Conservation (phyloP, 176 grass and related monocot species). For the Phoenix dactylifera region DNA sequence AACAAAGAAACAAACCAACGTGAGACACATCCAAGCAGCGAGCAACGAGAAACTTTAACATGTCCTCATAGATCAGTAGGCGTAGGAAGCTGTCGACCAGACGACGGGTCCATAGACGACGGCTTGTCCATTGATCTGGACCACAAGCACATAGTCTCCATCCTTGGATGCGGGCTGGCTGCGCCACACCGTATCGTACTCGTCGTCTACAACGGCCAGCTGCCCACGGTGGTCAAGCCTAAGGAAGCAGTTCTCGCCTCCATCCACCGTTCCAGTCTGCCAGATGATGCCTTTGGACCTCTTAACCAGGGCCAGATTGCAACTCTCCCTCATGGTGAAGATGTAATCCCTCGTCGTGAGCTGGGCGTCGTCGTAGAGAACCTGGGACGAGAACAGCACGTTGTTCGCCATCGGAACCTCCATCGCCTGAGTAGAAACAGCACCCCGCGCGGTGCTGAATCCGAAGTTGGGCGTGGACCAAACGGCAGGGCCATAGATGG, state of each 20-base stretch:
- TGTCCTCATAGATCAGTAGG: too few relatives aligned
- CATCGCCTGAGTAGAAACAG: too few relatives aligned
- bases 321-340: conserved; percentile 3
- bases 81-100: background rate
- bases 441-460: too few relatives aligned
- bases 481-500: too few relatives aligned
- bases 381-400: conserved; percentile 11
- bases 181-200: background rate
- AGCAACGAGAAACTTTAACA: too few relatives aligned
- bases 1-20: too few relatives aligned
- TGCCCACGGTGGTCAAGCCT: conserved; percentile 11
- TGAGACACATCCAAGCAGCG: too few relatives aligned
- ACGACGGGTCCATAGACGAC: conserved; percentile 10
- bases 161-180: background rate
- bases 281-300: background rate
- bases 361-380: background rate
- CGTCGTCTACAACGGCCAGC: background rate
- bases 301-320: background rate
- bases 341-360: background rate
- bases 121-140: conserved; percentile 5
- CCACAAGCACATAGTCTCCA: conserved; percentile 1
- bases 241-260: background rate
- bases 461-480: too few relatives aligned
- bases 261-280: background rate
- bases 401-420: background rate